These are phyloP conservation scores for Hyaloscypha finlandica DNA, from an alignment of 495 filamentous ascomycete species.

Conservation along the genomic window DNA sequence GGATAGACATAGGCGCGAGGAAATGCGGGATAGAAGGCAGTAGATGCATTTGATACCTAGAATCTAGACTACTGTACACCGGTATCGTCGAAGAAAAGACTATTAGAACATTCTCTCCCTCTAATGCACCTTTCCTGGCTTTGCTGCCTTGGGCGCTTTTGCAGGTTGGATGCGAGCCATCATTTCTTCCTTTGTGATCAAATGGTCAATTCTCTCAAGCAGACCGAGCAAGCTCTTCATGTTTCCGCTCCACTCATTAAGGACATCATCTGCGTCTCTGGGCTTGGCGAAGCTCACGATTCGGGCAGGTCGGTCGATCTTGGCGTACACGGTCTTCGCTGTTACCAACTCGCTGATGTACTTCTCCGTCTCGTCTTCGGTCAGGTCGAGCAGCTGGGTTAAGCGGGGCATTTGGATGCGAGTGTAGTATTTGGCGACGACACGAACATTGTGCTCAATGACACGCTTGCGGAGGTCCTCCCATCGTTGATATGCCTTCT, in stretches of 20 bases:
- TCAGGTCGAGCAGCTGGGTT: constrained; percentile 85
- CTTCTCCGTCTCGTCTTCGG: constrained; percentile 94
- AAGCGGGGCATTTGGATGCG: constrained; percentile 89
- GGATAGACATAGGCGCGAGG: constrained; percentile 4
- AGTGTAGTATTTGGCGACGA: constrained; percentile 98
- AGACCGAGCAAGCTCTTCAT: constrained; percentile 96
- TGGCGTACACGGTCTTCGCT: constrained; percentile 94
- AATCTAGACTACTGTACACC: constrained; percentile 36
- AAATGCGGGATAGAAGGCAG: constrained; percentile 3
- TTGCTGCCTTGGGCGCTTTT: constrained; percentile 26
- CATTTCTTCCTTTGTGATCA: constrained; percentile 99
- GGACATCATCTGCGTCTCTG: constrained; percentile 91
- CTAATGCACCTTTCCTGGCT: constrained; percentile 33
- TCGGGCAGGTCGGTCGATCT: constrained; percentile 91
- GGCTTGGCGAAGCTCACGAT: constrained; percentile 93
- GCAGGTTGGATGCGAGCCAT: constrained; percentile 90
- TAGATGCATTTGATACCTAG: constrained; percentile 28
- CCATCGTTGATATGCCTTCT: constrained; percentile 81
- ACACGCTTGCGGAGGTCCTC: constrained; percentile 94
- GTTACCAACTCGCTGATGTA: constrained; percentile 96
- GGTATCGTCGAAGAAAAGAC: constrained; percentile 27
- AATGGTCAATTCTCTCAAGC: constrained; percentile 92
- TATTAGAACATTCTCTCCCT: constrained; percentile 16
- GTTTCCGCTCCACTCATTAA: constrained; percentile 98
- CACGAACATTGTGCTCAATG: constrained; percentile 98